Evolutionary conservation across 768 basidiomycete genomes (phyloP).

Genomic region (Tulasnella sp.): DNA sequence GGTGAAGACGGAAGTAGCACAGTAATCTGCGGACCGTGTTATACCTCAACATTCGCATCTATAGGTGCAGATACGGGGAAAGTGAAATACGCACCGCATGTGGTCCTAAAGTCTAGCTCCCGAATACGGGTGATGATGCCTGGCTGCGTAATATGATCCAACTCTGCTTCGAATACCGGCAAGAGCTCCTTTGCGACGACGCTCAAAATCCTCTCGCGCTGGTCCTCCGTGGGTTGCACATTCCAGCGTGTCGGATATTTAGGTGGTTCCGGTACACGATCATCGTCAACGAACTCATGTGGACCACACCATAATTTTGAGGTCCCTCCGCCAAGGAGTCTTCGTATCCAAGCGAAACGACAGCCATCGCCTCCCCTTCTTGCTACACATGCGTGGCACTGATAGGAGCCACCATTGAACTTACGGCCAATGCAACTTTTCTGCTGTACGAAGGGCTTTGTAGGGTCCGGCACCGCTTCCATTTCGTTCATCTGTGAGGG

Average conservation of each 20-base stretch:
- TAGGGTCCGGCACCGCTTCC: background rate
- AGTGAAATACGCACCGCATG: conserved; percentile 51
- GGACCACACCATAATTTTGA: background rate
- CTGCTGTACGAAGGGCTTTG: background rate
- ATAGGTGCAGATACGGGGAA: background rate
- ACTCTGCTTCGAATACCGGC: conserved; percentile 53
- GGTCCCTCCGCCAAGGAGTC: conserved; percentile 3
- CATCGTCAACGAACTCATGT: background rate
- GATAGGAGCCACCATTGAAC: background rate
- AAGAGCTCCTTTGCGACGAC: conserved; percentile 59
- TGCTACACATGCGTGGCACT: background rate
- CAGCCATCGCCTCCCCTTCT: conserved; percentile 14
- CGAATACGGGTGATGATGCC: conserved; percentile 60
- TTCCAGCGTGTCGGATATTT: conserved; percentile 6
- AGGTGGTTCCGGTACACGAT: background rate
- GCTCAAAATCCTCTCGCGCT: conserved; percentile 13
- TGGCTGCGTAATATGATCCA: conserved; percentile 43
- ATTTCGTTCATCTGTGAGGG: background rate
- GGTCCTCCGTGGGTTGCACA: background rate
- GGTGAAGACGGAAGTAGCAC: conserved; percentile 87
- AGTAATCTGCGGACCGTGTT: conserved; percentile 55
- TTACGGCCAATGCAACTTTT: background rate
- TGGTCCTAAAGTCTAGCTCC: conserved; percentile 73
- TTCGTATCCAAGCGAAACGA: conserved; percentile 11
- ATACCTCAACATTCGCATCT: background rate